Conservation (phyloP, 2,329 filamentous ascomycete species). For the Ophiocordyceps camponoti-rufipedis region DNA sequence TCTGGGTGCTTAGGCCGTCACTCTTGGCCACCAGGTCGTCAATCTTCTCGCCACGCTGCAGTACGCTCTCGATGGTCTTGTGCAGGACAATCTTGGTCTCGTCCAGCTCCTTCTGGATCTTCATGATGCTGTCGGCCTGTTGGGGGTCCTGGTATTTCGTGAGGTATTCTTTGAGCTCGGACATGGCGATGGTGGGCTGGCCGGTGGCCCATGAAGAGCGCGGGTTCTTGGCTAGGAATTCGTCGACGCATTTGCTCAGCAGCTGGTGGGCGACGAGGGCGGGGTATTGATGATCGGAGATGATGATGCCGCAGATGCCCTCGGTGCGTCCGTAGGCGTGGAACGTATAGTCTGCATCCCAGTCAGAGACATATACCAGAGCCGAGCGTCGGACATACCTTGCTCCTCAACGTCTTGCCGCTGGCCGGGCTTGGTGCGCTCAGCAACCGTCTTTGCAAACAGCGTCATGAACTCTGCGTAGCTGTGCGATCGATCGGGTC, state of each 20-base stretch:
- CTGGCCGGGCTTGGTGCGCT: conserved; percentile 64
- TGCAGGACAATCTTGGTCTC: conserved; percentile 95
- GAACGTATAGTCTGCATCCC: conserved; percentile 43
- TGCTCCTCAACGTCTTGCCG: conserved; percentile 75
- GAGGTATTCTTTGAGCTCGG: conserved; percentile 61
- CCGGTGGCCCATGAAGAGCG: conserved; percentile 45
- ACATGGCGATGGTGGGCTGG: conserved; percentile 39
- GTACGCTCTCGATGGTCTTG: conserved; percentile 78
- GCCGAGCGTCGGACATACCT: conserved; percentile 16
- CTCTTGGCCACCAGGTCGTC: conserved; percentile 88
- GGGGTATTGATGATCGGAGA: conserved; percentile 59
- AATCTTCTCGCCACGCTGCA: conserved; percentile 92
- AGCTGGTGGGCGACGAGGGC: conserved; percentile 70
- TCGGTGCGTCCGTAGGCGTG: conserved; percentile 62
- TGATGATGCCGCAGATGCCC: conserved; percentile 59
- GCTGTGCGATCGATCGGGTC: conserved; percentile 8
- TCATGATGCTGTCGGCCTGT: conserved; percentile 80
- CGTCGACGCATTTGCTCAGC: conserved; percentile 70
- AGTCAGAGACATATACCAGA: conserved; percentile 4
- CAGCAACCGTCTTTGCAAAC: conserved; percentile 74
- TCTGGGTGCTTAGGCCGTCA: conserved; percentile 74
- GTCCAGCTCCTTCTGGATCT: conserved; percentile 91
- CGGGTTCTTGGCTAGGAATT: conserved; percentile 65
- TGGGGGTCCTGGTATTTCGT: conserved; percentile 66
- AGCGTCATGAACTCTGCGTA: conserved; percentile 58